Percentiles rank a stretch among this genome's conserved stretches.
Evolutionary conservation across 169 alveolate genomes (phyloP).

Genomic region (Neospora caninum): DNA sequence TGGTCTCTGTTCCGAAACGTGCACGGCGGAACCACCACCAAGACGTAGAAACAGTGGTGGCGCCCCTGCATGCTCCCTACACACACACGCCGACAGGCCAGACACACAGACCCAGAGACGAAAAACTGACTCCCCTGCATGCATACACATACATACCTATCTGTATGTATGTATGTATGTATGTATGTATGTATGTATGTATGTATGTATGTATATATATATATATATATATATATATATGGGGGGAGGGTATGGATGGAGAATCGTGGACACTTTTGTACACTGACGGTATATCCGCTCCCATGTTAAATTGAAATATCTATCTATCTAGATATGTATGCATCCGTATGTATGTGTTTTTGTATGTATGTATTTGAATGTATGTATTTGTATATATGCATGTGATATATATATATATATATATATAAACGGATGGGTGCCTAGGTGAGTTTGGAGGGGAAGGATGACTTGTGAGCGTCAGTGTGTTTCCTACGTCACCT

Average conservation of each 20-base stretch:
- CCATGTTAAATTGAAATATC: no score
- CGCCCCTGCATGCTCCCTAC: constrained; percentile 58
- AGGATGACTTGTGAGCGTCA: no score
- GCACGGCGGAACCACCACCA: constrained; percentile 57
- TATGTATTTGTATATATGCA: neutral
- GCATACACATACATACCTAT: neutral
- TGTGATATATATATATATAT: neutral
- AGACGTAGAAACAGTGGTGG: constrained; percentile 51
- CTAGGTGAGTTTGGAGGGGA: no score
- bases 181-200: neutral
- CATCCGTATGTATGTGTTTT: neutral
- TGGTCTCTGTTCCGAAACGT: constrained; percentile 29
- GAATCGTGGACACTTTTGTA: no score
- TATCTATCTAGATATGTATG: neutral
- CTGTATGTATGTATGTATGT: neutral
- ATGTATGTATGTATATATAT: neutral
- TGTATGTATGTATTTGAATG: neutral
- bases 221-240: neutral
- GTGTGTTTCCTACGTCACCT: no score
- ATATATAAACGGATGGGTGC: no score
- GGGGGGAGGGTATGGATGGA: neutral
- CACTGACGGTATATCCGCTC: no score
- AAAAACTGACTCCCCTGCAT: neutral
- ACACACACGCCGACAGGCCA: neutral
- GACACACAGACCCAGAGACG: neutral